A percentile compares a stretch with the other conserved stretches of the same genome.
Evolutionary conservation across 495 filamentous ascomycete genomes (phyloP).

Genomic region (Xylaria venustula): DNA sequence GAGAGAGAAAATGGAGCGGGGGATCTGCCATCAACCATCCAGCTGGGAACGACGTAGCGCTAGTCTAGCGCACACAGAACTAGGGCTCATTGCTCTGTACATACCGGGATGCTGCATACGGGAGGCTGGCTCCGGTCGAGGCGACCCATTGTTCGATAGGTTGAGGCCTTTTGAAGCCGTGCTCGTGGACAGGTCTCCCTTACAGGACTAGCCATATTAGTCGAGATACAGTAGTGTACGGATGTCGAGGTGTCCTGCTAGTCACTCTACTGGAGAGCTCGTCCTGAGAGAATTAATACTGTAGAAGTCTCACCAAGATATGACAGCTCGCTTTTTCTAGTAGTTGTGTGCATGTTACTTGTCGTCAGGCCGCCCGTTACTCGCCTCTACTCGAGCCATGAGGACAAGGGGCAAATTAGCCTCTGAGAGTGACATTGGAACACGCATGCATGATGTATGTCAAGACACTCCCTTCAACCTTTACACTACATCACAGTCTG

Average conservation of each 20-base stretch:
- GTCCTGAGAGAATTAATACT: neutral
- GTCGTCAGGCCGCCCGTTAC: neutral
- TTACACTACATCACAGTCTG: neutral
- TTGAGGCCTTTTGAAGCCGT: neutral
- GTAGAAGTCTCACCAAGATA: slow-evolving; percentile 2
- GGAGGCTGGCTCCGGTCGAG: slow-evolving; percentile 10
- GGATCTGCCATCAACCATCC: slow-evolving; percentile 32
- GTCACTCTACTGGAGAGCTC: neutral
- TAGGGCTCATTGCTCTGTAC: neutral
- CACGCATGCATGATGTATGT: slow-evolving; percentile 10
- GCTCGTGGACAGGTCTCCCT: neutral
- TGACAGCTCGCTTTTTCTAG: neutral
- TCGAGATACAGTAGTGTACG: neutral
- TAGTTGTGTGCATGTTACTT: neutral
- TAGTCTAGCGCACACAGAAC: neutral
- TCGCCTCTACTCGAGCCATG: neutral
- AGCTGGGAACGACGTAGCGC: slow-evolving; percentile 26
- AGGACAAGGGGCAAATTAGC: neutral
- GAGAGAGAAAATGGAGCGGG: slow-evolving; percentile 17
- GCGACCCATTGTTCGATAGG: slow-evolving; percentile 10
- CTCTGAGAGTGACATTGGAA: neutral
- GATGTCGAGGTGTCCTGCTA: neutral
- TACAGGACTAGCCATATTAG: neutral
- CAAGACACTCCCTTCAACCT: slow-evolving; percentile 4
- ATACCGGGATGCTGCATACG: slow-evolving; percentile 11